phyloP scores from a whole-genome alignment of 2,329 filamentous ascomycete species.

The Neofusicoccum umdonicola region DNA sequence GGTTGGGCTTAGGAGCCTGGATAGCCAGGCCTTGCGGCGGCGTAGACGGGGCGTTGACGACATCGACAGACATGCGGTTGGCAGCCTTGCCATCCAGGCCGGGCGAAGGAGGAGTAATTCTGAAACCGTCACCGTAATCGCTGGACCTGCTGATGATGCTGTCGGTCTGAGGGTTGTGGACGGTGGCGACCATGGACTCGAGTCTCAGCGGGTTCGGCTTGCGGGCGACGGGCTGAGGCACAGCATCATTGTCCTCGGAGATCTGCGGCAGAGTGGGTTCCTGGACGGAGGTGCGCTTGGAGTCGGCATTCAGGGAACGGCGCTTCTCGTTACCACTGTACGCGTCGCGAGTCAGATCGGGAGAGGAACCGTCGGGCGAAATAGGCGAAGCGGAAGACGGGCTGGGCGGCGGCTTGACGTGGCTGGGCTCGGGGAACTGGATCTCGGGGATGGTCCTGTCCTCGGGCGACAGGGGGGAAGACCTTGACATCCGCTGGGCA shows the following conservation, averaged over 20 bases:
- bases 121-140: constrained; percentile 56
- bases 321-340: constrained; percentile 28
- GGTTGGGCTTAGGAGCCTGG: constrained; percentile 37
- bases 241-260: constrained; percentile 19
- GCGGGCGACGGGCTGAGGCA: constrained; percentile 1
- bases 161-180: constrained; percentile 34
- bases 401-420: constrained; percentile 13
- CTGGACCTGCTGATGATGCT: constrained; percentile 51
- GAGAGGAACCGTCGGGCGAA: not conserved
- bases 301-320: constrained; percentile 34
- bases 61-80: constrained; percentile 1
- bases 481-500: constrained; percentile 56
- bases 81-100: not conserved
- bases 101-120: constrained; percentile 44
- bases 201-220: constrained; percentile 23
- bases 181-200: constrained; percentile 35
- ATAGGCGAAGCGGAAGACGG: not conserved
- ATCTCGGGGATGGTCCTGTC: constrained; percentile 32
- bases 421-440: constrained; percentile 33
- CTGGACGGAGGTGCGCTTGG: constrained; percentile 39
- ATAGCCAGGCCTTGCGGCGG: constrained; percentile 7
- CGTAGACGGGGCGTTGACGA: not conserved
- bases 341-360: constrained; percentile 11
- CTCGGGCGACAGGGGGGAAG: constrained; percentile 37
- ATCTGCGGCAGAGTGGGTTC: constrained; percentile 21